These are phyloP conservation scores for Psilocybe azurescens DNA, from an alignment of 768 basidiomycete species.

Conservation along the genomic window DNA sequence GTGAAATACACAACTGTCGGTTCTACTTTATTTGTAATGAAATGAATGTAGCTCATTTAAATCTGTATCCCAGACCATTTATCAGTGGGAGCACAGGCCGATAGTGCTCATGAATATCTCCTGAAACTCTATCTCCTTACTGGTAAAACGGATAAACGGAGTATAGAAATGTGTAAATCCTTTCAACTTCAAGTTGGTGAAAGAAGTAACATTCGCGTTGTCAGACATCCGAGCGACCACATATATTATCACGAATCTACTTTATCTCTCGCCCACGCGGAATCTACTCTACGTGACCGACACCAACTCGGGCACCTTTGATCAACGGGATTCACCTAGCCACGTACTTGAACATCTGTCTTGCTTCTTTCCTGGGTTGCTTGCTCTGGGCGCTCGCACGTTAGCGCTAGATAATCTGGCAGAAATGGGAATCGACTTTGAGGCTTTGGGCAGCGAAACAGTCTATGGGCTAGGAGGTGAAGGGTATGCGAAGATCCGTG, in stretches of 20 bases:
- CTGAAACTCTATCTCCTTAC: conserved; percentile 77
- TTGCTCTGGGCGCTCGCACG: conserved; percentile 72
- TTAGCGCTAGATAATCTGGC: conserved; percentile 61
- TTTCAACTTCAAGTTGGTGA: background rate
- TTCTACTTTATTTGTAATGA: conserved; percentile 10
- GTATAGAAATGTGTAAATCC: conserved; percentile 69
- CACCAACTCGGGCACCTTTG: conserved; percentile 32
- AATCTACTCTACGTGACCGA: conserved; percentile 75
- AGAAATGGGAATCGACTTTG: conserved; percentile 50
- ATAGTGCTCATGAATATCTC: conserved; percentile 81
- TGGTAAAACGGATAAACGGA: conserved; percentile 60
- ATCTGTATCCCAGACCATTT: conserved; percentile 39
- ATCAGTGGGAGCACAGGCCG: conserved; percentile 70
- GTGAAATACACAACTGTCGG: conserved; percentile 52
- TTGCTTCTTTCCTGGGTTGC: conserved; percentile 78
- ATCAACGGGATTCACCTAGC: conserved; percentile 38
- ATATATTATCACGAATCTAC: conserved; percentile 63
- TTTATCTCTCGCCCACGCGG: conserved; percentile 71
- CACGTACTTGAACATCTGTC: conserved; percentile 75
- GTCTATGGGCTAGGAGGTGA: conserved; percentile 39
- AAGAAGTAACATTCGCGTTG: background rate
- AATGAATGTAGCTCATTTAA: conserved; percentile 2
- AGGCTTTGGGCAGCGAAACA: conserved; percentile 43
- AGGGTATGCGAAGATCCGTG: conserved; percentile 41
- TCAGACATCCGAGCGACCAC: conserved; percentile 67